Evolutionary conservation across 176 grass and related monocot genomes (phyloP), one percentile per base, ranked within the genome.

Genomic region (bread wheat (Triticum aestivum)): DNA sequence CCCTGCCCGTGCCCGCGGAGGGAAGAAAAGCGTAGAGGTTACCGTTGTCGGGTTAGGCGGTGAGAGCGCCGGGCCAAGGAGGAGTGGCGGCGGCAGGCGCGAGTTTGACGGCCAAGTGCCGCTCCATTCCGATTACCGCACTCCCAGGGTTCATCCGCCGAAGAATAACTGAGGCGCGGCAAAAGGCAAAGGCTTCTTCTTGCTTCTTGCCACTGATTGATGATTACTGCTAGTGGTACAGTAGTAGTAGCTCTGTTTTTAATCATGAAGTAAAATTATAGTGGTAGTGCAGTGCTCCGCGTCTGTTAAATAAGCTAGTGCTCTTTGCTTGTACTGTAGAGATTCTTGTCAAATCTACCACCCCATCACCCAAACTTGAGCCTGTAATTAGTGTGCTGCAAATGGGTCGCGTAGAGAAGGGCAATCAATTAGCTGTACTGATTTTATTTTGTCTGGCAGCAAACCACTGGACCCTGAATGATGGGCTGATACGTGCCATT

Each of bases 141-240:
- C 2, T 32, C 92, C 94, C 20, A 96, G 30, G 90, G 89, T 86
- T 61, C 97, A 99, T 84, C 81, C 87, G 32, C 89, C 92, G 33
- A 80, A 87, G 77, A 93, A 99, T 87, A 99, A 99, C 94, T 96
- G 88, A 91, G 72, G 56, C 73, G 18, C 27, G 44, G 17, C 73
- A 44, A 71, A 92, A 93, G 90, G 90, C 90, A 88, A 85, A 63
- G 75, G 74, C 73, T 86, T 75, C 79, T 78, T 61, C 61, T 66
- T 76, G 78, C 7, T 71, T 66, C 51, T 88, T 88, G 82, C 54
- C 75, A 56, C 73, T 92, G 21, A 10, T 70, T 92, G 35, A 10
- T 92, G 35, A 10, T 70, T 79, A 8, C 70, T 76, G 24, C 44
- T 67, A 38, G 66, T 67, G 12, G 56, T 29, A 35, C 75, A 78